Conservation (phyloP, 1,284 basidiomycete genomes). For the Waitea zeae region DNA sequence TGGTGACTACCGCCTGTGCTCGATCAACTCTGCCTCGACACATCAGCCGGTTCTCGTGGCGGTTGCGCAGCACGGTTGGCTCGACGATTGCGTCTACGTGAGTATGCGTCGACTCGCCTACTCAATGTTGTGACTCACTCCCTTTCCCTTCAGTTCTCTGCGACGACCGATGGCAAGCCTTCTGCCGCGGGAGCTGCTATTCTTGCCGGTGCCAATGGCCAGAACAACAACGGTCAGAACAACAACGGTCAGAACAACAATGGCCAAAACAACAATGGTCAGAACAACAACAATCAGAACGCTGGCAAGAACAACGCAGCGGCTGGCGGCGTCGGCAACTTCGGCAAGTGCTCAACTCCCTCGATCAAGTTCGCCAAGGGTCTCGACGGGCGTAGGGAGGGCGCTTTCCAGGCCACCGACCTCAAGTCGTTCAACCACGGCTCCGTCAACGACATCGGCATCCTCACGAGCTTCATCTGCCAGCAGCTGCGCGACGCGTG, state of each 20-base stretch:
- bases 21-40: constrained; percentile 34
- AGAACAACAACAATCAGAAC: too few species aligned
- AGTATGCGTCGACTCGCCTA: too few species aligned
- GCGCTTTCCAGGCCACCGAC: constrained; percentile 30
- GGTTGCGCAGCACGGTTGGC: constrained; percentile 36
- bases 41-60: constrained; percentile 41
- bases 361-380: constrained; percentile 42
- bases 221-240: too few species aligned
- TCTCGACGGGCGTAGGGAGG: constrained; percentile 40
- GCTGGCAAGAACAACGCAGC: too few species aligned
- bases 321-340: constrained; percentile 24
- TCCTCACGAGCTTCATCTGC: constrained; percentile 39
- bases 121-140: too few species aligned
- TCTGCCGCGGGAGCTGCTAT: too few species aligned
- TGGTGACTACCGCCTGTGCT: constrained; percentile 37
- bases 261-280: too few species aligned
- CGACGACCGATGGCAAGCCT: neutral
- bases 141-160: neutral
- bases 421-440: constrained; percentile 25
- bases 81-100: constrained; percentile 50
- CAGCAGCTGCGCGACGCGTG: constrained; percentile 33
- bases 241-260: too few species aligned
- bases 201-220: too few species aligned
- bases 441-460: constrained; percentile 32
- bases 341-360: constrained; percentile 38